Base-by-base conservation (phyloP, 306 rosid genomes). In the Cucumis cinereus region DNA sequence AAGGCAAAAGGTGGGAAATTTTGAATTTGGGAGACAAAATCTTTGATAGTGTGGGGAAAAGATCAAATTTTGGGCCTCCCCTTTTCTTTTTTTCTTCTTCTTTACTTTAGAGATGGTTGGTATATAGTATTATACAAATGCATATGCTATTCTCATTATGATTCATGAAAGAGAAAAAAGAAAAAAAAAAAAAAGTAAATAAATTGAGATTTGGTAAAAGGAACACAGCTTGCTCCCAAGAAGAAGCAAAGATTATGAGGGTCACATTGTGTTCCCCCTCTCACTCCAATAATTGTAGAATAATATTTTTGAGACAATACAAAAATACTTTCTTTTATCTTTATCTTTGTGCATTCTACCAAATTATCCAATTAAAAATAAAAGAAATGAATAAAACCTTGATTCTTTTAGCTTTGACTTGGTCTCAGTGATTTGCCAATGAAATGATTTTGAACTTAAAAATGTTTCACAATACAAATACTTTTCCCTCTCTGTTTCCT, bases 201-300 rank as follows among this genome's bases (percentile, higher is more conserved):
- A 8, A 20, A 0, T 20, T 8, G 35, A 76, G 78, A 79, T 78
- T 85, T 88, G 75, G 43, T 66, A 81, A 76, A 90, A 87, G 85
- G 90, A 85, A 85, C 88, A 89, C 96, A 92, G 84, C 85, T 86
- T 86, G 88, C 78, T 84, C 73, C 79, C 82, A 81, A 78, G 82
- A 82, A 82, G 72, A 66, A 66, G 52, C 72, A 66, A 66, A 66
- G 72, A 66, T 68, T 45, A 68, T 68, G 36, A 22, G 55, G 74
- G 58, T 70, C 75, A 41, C 40, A 45, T 9, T 24, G 11, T 47
- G 75, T 47, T 36, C 58, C 75, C 75, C 36, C 58, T 22, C 28
- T 9, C 57, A 68, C 57, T 24, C 75, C 75, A 70, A 70, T 70
- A 70, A 70, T 70, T 70, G 75, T 8, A 47, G 58, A 70, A 70